Evolutionary conservation across 2,329 filamentous ascomycete genomes (phyloP).

Genomic region (Diaporthe destruens): DNA sequence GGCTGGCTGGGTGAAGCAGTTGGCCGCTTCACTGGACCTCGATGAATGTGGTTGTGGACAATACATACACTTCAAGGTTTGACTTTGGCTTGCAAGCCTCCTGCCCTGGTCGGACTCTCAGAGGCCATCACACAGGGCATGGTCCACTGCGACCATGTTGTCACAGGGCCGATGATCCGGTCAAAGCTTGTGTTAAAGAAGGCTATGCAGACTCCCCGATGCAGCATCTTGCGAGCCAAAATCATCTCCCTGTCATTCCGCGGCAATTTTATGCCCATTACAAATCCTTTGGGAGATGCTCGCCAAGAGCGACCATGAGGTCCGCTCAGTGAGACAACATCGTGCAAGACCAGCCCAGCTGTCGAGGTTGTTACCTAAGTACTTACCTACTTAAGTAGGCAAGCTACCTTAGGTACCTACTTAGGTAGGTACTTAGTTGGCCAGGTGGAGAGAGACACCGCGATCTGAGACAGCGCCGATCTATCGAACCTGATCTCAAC

Average conservation of each 20-base stretch:
- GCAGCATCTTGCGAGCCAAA: neutral
- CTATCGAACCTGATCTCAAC: conserved; percentile 15
- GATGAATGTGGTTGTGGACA: too few relatives aligned
- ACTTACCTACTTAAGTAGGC: too few relatives aligned
- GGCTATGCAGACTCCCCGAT: neutral
- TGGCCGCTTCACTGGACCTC: too few relatives aligned
- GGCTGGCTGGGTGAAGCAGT: neutral
- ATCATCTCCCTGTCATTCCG: neutral
- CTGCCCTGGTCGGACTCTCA: neutral
- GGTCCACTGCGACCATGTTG: too few relatives aligned
- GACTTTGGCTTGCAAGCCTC: neutral
- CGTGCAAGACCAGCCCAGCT: too few relatives aligned
- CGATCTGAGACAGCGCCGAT: conserved; percentile 29
- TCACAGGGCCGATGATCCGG: too few relatives aligned
- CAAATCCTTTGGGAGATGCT: neutral
- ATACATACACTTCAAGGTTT: too few relatives aligned
- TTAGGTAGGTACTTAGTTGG: too few relatives aligned
- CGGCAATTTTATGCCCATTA: too few relatives aligned
- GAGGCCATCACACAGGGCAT: too few relatives aligned
- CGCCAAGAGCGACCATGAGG: neutral
- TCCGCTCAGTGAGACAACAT: neutral
- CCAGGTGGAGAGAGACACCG: neutral
- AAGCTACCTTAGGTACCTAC: too few relatives aligned
- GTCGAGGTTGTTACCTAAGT: too few relatives aligned
- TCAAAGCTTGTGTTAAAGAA: neutral